These are phyloP conservation scores for Podaxis mareebaensis DNA, from an alignment of 768 basidiomycete species.

Conservation along the genomic window DNA sequence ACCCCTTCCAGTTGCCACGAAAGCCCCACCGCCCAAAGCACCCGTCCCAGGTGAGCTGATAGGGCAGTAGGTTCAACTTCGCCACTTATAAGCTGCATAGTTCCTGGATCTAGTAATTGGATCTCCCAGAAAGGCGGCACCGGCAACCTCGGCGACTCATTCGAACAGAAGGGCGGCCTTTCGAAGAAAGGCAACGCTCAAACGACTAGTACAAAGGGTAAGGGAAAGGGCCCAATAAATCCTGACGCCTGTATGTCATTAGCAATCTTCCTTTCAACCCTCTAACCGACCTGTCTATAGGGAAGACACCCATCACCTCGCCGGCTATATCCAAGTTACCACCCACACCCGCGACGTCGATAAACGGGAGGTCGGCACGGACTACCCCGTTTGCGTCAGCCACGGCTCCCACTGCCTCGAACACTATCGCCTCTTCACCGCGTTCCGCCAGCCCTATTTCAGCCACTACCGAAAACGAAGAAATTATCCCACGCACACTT, in stretches of 20 bases:
- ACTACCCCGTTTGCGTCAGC: neutral
- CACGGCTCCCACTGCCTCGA: neutral
- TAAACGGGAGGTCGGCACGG: neutral
- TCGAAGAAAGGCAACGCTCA: neutral
- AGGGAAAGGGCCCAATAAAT: neutral
- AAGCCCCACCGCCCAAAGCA: conserved; percentile 13
- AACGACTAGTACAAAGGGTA: neutral
- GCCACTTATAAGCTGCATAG: neutral
- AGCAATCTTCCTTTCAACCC: neutral
- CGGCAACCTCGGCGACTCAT: neutral
- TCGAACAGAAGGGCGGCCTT: neutral
- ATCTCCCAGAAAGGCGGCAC: neutral
- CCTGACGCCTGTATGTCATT: conserved; percentile 6
- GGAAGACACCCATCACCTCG: conserved; percentile 10
- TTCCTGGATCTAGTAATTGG: conserved; percentile 12
- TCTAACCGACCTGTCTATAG: neutral
- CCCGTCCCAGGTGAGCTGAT: conserved; percentile 4
- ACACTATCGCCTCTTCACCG: neutral
- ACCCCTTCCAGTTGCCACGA: conserved; percentile 15
- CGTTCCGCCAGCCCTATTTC: conserved; percentile 1
- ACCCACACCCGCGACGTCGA: neutral
- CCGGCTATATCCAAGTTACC: neutral
- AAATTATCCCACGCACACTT: neutral
- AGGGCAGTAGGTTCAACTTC: too few species aligned
- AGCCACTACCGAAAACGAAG: neutral